Conservation (phyloP, 805 yeast species). For the Candida railenensis region DNA sequence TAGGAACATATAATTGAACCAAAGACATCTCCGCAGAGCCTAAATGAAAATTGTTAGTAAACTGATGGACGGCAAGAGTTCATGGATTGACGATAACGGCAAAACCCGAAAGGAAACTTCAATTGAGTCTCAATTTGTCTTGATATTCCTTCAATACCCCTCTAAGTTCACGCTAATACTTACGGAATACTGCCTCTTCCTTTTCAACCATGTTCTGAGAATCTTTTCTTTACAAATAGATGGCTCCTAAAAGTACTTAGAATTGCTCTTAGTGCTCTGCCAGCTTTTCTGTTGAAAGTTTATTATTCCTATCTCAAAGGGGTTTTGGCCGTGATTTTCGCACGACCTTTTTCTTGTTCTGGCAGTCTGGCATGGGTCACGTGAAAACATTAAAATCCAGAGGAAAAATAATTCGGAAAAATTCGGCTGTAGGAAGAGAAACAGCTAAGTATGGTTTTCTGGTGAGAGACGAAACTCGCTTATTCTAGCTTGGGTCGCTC, state of each 20-base stretch:
- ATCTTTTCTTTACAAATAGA: too few relatives aligned
- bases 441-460: too few relatives aligned
- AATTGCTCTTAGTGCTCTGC: too few relatives aligned
- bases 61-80: too few relatives aligned
- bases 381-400: background rate
- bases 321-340: background rate
- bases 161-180: slow-evolving; percentile 13
- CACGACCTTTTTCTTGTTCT: background rate
- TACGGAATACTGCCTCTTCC: slow-evolving; percentile 49
- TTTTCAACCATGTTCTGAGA: slow-evolving; percentile 26
- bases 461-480: too few relatives aligned
- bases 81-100: too few relatives aligned
- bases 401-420: background rate
- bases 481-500: too few relatives aligned
- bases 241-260: too few relatives aligned
- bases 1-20: slow-evolving; percentile 86
- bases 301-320: background rate
- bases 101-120: too few relatives aligned
- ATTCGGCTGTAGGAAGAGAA: too few relatives aligned
- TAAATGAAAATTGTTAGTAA: slow-evolving; percentile 14
- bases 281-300: too few relatives aligned
- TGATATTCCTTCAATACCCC: background rate
- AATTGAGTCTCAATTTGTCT: background rate
- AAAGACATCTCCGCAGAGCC: slow-evolving; percentile 97
- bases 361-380: background rate